Evolutionary conservation across 495 filamentous ascomycete genomes (phyloP), one percentile per base, ranked within the genome.

Genomic region (Parathielavia hyrcaniae): DNA sequence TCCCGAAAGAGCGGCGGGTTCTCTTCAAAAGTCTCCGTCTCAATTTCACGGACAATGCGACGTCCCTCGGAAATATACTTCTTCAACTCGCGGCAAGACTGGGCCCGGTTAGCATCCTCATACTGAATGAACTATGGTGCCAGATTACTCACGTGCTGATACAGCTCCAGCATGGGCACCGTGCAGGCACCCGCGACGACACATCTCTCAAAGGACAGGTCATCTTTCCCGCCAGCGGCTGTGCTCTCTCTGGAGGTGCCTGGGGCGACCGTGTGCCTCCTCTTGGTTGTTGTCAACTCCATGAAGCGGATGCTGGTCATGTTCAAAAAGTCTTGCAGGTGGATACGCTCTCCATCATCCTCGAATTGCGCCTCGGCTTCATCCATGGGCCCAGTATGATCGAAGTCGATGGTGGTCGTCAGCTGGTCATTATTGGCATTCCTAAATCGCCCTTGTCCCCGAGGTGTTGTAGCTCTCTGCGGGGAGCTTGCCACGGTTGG

Each of bases 281-380:
- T 78, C 70, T 97, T 98, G 0, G 92, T 97, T 1, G 82, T 82
- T 2, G 88, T 97, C 30, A 96, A 78, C 65, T 98, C 95, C 86
- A 98, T 96, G 73, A 98, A 98, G 40, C 91, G 88, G 63, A 98
- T 96, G 57, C 86, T 89, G 6, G 93, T 97, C 82, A 96, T 83
- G 63, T 96, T 88, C 46, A 98, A 73, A 72, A 98, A 98, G 39
- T 96, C 86, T 64, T 95, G 88, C 3, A 98, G 77, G 50, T 91
- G 86, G 26, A 98, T 91, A 14, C 83, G 82, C 55, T 89, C 85
- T 46, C 70, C 71, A 41, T 73, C 67, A 45, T 78, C 77, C 41
- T 79, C 78, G 11, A 68, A 68, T 50, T 64, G 57, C 43, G 68
- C 53, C 26, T 77, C 70, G 11, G 60, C 57, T 17, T 69, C 69